Conservation (phyloP, 2,329 filamentous ascomycete species). For the Claviceps sp. region DNA sequence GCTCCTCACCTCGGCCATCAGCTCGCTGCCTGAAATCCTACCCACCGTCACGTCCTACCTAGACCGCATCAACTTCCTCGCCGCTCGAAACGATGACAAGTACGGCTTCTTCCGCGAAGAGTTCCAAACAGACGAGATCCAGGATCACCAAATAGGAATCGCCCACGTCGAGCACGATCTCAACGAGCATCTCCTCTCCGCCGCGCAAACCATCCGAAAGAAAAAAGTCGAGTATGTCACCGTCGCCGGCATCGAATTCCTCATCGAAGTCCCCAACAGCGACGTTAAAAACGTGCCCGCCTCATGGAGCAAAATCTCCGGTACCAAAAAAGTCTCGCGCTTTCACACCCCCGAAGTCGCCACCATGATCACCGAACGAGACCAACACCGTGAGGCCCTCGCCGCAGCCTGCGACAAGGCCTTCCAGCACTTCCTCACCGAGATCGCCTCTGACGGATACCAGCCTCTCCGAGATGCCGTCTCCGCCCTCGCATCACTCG, state of each 20-base stretch:
- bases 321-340: constrained; percentile 80
- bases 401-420: constrained; percentile 83
- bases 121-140: constrained; percentile 79
- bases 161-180: constrained; percentile 85
- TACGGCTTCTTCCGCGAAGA: constrained; percentile 85
- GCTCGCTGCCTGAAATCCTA: constrained; percentile 62
- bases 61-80: constrained; percentile 71
- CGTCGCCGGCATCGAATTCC: constrained; percentile 81
- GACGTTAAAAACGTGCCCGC: constrained; percentile 80
- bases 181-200: constrained; percentile 57
- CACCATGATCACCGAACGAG: constrained; percentile 68
- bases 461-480: constrained; percentile 82
- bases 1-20: constrained; percentile 58
- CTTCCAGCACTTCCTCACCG: constrained; percentile 56
- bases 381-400: constrained; percentile 88
- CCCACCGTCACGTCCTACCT: constrained; percentile 62
- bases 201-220: constrained; percentile 59
- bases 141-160: constrained; percentile 79
- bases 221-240: constrained; percentile 65
- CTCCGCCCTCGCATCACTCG: constrained; percentile 70
- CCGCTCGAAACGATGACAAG: constrained; percentile 80
- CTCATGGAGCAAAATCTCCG: constrained; percentile 88
- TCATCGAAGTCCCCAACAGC: constrained; percentile 79
- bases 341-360: constrained; percentile 92
- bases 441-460: constrained; percentile 73